Evolutionary conservation across 371 early-diverging fungal genomes (phyloP).

Genomic region (Apophysomyces ossiformis): DNA sequence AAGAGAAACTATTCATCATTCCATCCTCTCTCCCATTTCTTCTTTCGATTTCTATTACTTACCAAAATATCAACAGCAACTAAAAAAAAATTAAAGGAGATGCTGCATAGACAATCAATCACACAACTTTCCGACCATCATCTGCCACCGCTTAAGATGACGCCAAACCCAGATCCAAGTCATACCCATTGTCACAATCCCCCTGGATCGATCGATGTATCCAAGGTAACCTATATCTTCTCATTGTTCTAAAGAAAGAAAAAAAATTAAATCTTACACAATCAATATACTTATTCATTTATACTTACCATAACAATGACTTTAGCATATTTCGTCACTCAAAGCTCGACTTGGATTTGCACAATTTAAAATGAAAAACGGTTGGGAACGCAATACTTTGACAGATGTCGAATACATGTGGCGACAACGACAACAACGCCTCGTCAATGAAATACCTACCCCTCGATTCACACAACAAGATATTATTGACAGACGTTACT

Average conservation of each 20-base stretch:
- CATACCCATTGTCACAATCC: constrained; percentile 1
- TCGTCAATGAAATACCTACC: constrained; percentile 35
- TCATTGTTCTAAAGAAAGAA: constrained; percentile 10
- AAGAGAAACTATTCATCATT: constrained; percentile 8
- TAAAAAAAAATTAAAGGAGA: not conserved
- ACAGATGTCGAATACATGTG: constrained; percentile 42
- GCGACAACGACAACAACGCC: constrained; percentile 37
- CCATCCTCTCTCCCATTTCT: constrained; percentile 10
- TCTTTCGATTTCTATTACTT: constrained; percentile 5
- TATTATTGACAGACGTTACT: constrained; percentile 35
- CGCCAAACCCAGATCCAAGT: constrained; percentile 16
- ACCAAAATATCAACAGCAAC: not conserved
- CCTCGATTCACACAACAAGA: constrained; percentile 49
- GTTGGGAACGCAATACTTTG: constrained; percentile 44
- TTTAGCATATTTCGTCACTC: constrained; percentile 32
- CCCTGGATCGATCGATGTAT: constrained; percentile 14
- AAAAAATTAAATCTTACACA: not conserved
- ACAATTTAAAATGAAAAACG: constrained; percentile 45
- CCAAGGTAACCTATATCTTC: constrained; percentile 20
- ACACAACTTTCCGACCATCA: constrained; percentile 19
- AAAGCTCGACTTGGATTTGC: constrained; percentile 44
- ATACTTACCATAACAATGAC: not conserved
- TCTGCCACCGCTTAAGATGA: constrained; percentile 12
- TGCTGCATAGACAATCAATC: constrained; percentile 7
- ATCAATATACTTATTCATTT: not conserved